Evolutionary conservation across 192 early-diverging fungal species (phyloP).

Genomic region (Podila clonocystis): DNA sequence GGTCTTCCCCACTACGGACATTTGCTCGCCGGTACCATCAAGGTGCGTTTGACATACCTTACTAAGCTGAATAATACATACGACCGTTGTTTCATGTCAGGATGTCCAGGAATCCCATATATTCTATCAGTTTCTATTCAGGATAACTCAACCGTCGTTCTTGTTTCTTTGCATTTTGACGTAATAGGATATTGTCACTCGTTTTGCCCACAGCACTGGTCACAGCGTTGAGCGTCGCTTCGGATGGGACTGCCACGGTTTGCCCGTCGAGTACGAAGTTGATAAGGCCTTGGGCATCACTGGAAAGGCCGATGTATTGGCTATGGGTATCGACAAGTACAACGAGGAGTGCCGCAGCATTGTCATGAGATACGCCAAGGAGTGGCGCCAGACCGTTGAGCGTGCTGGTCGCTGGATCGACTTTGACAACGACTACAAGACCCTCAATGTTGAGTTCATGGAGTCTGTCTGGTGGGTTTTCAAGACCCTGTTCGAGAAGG

Average conservation of each 20-base stretch:
- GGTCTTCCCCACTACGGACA: conserved; percentile 99
- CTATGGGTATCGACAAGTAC: conserved; percentile 96
- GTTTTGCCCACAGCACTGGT: conserved; percentile 94
- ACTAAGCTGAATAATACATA: no score
- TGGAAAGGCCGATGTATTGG: conserved; percentile 88
- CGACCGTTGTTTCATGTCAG: neutral
- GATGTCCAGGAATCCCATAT: no score
- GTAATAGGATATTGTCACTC: conserved; percentile 91
- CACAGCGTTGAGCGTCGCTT: conserved; percentile 97
- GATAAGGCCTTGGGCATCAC: conserved; percentile 92
- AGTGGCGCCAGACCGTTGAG: conserved; percentile 95
- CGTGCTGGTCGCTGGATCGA: conserved; percentile 99
- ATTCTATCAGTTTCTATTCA: no score
- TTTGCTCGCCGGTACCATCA: conserved; percentile 98
- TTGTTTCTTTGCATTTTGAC: neutral
- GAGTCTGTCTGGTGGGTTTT: conserved; percentile 99
- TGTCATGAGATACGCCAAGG: conserved; percentile 93
- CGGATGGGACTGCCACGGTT: conserved; percentile 96
- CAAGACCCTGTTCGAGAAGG: conserved; percentile 95
- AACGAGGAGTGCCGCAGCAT: conserved; percentile 97
- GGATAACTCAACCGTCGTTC: no score
- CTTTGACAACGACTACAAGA: conserved; percentile 99
- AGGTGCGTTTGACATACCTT: conserved; percentile 61
- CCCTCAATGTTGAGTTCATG: conserved; percentile 95
- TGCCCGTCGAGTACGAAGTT: conserved; percentile 94